phyloP scores from a whole-genome alignment of 306 rosid genomes.

The Acacia melanoxylon region DNA sequence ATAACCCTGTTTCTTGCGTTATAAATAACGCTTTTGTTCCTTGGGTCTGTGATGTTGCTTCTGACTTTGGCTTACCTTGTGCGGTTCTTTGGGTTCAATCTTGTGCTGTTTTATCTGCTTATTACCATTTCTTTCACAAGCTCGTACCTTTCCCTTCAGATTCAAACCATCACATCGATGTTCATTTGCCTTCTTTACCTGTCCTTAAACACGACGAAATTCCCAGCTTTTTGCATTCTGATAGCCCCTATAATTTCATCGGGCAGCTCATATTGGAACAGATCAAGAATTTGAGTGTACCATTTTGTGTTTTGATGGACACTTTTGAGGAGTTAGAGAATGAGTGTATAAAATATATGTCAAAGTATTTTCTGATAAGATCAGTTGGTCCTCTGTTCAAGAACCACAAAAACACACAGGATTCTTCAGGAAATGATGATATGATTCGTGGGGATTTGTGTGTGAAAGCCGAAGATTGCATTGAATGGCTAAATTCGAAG shows the following conservation, averaged over 20 bases:
- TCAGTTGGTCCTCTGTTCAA: constrained; percentile 67
- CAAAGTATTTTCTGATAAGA: constrained; percentile 28
- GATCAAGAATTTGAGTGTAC: constrained; percentile 37
- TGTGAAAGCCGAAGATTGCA: constrained; percentile 44
- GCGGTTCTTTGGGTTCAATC: constrained; percentile 73
- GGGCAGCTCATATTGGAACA: constrained; percentile 49
- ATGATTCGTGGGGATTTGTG: constrained; percentile 50
- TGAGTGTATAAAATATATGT: constrained; percentile 36
- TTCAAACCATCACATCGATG: constrained; percentile 41
- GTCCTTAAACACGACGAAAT: constrained; percentile 53
- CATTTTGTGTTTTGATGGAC: constrained; percentile 60
- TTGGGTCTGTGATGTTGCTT: constrained; percentile 65
- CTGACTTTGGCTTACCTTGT: constrained; percentile 40
- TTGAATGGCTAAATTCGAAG: constrained; percentile 62
- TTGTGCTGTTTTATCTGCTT: constrained; percentile 52
- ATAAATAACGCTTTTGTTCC: constrained; percentile 66
- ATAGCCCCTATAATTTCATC: constrained; percentile 22
- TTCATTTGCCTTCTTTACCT: constrained; percentile 41
- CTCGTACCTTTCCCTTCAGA: constrained; percentile 55
- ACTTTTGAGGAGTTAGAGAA: constrained; percentile 57
- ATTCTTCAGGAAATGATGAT: neutral
- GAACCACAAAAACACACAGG: constrained; percentile 21
- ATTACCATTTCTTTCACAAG: constrained; percentile 50
- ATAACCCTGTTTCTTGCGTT: constrained; percentile 41
- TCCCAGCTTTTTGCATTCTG: constrained; percentile 61